phyloP scores from a whole-genome alignment of 257 asterid species.

The Gynochthodes officinalis region DNA sequence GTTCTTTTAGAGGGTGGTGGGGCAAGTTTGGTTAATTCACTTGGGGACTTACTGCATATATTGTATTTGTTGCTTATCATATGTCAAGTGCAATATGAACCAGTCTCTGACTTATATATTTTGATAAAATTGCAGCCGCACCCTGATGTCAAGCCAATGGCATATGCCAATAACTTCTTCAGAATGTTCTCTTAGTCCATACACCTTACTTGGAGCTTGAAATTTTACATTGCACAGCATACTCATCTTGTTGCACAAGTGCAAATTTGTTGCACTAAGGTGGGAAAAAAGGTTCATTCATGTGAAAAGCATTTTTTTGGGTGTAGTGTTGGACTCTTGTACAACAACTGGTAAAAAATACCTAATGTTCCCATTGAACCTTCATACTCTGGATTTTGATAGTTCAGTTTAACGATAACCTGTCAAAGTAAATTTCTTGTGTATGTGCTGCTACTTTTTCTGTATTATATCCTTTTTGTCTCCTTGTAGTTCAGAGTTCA shows the following conservation, averaged over 20 bases:
- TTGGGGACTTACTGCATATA: background rate
- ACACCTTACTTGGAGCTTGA: constrained; percentile 8
- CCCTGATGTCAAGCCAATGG: constrained; percentile 97
- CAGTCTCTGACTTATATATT: background rate
- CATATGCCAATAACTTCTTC: constrained; percentile 90
- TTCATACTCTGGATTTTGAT: constrained; percentile 7
- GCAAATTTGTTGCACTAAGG: constrained; percentile 28
- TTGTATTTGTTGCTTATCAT: background rate
- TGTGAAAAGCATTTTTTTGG: constrained; percentile 17
- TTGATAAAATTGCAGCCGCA: constrained; percentile 62
- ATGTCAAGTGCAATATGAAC: background rate
- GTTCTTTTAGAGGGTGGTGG: background rate
- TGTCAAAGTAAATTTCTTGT: background rate
- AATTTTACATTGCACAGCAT: constrained; percentile 15
- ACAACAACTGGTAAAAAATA: background rate
- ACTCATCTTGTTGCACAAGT: constrained; percentile 20
- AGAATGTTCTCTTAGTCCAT: constrained; percentile 61
- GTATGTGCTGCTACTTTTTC: background rate
- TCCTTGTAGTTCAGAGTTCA: background rate
- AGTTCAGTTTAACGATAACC: constrained; percentile 13
- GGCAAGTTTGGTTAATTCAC: background rate
- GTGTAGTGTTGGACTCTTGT: background rate
- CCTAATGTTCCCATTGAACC: background rate
- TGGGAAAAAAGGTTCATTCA: constrained; percentile 27
- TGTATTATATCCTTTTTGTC: background rate